These are phyloP conservation scores for Suillus clintonianus DNA, from an alignment of 768 basidiomycete genomes.

Conservation along the genomic window DNA sequence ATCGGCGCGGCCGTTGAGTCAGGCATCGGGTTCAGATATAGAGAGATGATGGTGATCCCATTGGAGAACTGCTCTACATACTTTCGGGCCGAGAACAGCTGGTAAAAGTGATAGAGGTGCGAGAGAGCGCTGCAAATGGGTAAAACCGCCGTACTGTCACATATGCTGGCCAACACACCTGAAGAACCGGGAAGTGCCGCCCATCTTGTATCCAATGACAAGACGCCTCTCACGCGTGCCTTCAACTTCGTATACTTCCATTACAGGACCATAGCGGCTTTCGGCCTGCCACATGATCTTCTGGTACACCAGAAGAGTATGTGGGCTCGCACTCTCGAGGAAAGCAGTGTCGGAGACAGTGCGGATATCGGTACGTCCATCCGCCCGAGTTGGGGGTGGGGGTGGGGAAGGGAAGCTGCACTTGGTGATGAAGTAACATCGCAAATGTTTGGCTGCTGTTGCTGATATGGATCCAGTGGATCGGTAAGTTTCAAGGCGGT, in stretches of 20 bases:
- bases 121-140: constrained; percentile 68
- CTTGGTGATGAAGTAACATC: constrained; percentile 94
- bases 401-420: constrained; percentile 73
- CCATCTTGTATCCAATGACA: constrained; percentile 97
- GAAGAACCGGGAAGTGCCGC: constrained; percentile 85
- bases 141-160: constrained; percentile 8
- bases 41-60: constrained; percentile 90
- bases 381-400: constrained; percentile 39
- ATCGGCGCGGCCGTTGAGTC: constrained; percentile 81
- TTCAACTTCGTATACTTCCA: constrained; percentile 95
- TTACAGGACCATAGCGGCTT: constrained; percentile 85
- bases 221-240: constrained; percentile 86
- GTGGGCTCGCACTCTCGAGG: constrained; percentile 88
- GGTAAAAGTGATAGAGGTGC: constrained; percentile 97
- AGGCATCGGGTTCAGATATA: constrained; percentile 93
- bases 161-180: constrained; percentile 43
- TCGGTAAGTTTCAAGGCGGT: constrained; percentile 95
- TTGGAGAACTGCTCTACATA: constrained; percentile 99
- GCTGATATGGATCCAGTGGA: constrained; percentile 84
- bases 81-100: constrained; percentile 94
- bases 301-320: constrained; percentile 94
- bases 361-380: constrained; percentile 81
- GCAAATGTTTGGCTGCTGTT: constrained; percentile 86
- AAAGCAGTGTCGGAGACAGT: constrained; percentile 87
- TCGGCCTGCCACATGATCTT: constrained; percentile 86